A percentile compares a stretch with the other conserved stretches of the same genome.
Conservation (phyloP, 192 early-diverging fungal genomes). For the Backusella macrospora region DNA sequence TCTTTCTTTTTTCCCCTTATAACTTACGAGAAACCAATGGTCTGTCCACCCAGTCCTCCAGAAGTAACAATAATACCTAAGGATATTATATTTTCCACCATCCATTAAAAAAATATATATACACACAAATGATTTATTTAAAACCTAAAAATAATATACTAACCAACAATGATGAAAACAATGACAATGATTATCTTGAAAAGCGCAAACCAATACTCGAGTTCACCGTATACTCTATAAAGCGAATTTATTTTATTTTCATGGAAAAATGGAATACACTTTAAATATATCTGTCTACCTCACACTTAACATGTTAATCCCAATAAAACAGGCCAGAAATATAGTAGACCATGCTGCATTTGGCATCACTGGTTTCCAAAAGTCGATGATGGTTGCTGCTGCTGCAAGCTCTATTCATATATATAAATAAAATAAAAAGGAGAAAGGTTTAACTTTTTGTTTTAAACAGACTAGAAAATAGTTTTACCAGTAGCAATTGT, state of each 20-base stretch:
- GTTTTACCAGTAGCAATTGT: constrained; percentile 30
- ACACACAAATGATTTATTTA: neutral
- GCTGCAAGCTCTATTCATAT: constrained; percentile 65
- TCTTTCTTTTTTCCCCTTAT: too few species aligned
- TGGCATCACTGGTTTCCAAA: constrained; percentile 48
- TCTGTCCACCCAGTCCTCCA: constrained; percentile 57
- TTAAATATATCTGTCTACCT: neutral
- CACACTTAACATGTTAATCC: constrained; percentile 65
- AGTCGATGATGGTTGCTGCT: constrained; percentile 83
- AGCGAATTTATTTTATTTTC: neutral
- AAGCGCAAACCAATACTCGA: constrained; percentile 79
- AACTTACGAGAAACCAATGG: constrained; percentile 47
- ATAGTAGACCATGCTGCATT: constrained; percentile 48
- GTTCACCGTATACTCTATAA: constrained; percentile 81
- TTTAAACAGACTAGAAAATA: neutral
- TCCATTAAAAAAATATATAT: neutral
- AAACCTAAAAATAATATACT: neutral
- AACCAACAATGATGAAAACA: constrained; percentile 73
- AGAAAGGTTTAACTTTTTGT: neutral
- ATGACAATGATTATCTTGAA: constrained; percentile 80
- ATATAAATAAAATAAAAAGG: constrained; percentile 18
- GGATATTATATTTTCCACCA: neutral
- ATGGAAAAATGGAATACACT: too few species aligned
- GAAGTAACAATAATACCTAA: constrained; percentile 59
- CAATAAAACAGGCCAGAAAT: constrained; percentile 62